Base-by-base conservation (phyloP, 2,329 filamentous ascomycete species). In the Daldinia eschscholtzii region DNA sequence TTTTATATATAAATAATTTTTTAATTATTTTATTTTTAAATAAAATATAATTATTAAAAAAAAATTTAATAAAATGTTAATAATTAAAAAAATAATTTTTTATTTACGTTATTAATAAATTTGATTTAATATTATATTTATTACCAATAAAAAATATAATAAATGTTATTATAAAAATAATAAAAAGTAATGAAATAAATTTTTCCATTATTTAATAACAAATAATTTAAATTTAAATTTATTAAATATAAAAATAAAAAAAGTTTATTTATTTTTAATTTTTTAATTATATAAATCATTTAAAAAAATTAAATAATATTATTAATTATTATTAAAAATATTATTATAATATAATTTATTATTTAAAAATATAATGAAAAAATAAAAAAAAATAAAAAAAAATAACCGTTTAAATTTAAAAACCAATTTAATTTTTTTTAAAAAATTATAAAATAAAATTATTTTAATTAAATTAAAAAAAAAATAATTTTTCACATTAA, bases 311-410 rank as follows among this genome's bases (percentile, higher is more conserved):
- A 46, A 37, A 56, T 23, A 20, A 37, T 26, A 56, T 37, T 20
- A 56, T 56, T 20, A 56, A 56, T 56, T 56, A 35, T 33, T 53
- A 20, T 33, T 53, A 53, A 33, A 53, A 53, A 53, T 33, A 53
- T 35, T 35, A 53, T 53, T 30, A 35, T 53, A 53, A n/a, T n/a
- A 10, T 15, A 33, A 35, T 53, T n/a, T 53, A 53, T 53, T 30
- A 35, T 53, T 53, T 53, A n/a, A n/a, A n/a, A n/a, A n/a, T n/a
- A n/a, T n/a, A n/a, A n/a, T n/a, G n/a, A n/a, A n/a, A n/a, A n/a
- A n/a, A n/a, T n/a, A n/a, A n/a, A n/a, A n/a, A n/a, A n/a, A 12
- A 15, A 39, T 26, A 39, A 46, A 46, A 46, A 20, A 18, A 23
- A 26, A 20, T 46, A 23, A 12, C 26, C 13, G 23, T 46, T 52